phyloP scores from a whole-genome alignment of 345 rosid species.

The Orychophragmus violaceus region DNA sequence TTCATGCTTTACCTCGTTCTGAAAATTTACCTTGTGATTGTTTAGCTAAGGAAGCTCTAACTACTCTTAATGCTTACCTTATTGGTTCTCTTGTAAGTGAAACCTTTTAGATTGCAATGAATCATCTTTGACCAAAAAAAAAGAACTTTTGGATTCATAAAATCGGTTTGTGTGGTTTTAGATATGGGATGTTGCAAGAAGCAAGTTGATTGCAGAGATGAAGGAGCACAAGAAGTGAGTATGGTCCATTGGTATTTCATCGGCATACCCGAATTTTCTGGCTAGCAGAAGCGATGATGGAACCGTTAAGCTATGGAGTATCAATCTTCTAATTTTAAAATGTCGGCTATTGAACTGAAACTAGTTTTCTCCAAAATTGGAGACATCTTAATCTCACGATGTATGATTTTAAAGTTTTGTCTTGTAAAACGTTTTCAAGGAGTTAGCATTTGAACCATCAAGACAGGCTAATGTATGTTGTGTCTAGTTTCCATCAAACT shows the following conservation, averaged over 20 bases:
- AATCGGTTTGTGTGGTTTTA: slow-evolving; percentile 20
- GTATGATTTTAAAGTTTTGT: slow-evolving; percentile 40
- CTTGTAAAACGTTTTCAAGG: slow-evolving; percentile 62
- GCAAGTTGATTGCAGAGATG: slow-evolving; percentile 74
- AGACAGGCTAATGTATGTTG: slow-evolving; percentile 89
- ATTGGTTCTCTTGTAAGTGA: too few relatives aligned
- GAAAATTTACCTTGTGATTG: too few relatives aligned
- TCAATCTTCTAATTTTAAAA: slow-evolving; percentile 93
- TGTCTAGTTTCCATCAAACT: slow-evolving; percentile 83
- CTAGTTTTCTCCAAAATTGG: slow-evolving; percentile 35
- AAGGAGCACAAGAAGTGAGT: slow-evolving; percentile 89
- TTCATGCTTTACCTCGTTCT: too few relatives aligned
- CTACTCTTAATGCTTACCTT: too few relatives aligned
- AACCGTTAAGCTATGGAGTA: slow-evolving; percentile 96
- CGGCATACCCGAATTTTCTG: slow-evolving; percentile 85
- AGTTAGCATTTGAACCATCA: slow-evolving; percentile 72
- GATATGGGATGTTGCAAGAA: slow-evolving; percentile 95
- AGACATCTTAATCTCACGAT: not conserved
- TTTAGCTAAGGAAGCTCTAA: too few relatives aligned
- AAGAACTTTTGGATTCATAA: too few relatives aligned
- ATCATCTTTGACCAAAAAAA: too few relatives aligned
- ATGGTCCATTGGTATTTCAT: slow-evolving; percentile 89
- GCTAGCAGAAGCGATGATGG: slow-evolving; percentile 98
- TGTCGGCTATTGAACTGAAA: slow-evolving; percentile 71
- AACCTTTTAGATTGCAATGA: too few relatives aligned